Conservation (phyloP, 1,139 yeast species). For the Nakaseomyces sp. region DNA sequence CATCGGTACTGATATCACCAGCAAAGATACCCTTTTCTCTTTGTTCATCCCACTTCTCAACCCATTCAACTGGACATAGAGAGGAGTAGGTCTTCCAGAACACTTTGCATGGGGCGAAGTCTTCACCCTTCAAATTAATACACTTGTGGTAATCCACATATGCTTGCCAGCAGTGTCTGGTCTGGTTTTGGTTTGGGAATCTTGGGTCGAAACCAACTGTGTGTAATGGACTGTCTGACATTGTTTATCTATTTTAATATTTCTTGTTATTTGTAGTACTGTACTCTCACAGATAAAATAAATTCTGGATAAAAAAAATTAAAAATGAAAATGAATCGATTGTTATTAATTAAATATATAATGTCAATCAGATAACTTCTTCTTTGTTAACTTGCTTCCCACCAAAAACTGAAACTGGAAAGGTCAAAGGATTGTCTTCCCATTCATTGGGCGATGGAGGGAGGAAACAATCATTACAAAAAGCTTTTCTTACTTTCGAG, state of each 20-base stretch:
- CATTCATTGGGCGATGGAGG: slow-evolving; percentile 2
- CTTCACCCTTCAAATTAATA: slow-evolving; percentile 94
- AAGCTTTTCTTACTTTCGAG: no score
- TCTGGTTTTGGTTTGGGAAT: slow-evolving; percentile 95
- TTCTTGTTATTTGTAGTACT: no score
- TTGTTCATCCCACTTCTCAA: slow-evolving; percentile 94
- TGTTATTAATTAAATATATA: no score
- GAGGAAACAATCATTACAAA: no score
- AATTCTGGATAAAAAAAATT: no score
- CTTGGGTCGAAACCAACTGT: slow-evolving; percentile 88
- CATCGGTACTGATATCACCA: slow-evolving; percentile 42
- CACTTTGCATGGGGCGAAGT: slow-evolving; percentile 93
- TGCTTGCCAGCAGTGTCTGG: slow-evolving; percentile 96
- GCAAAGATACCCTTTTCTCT: slow-evolving; percentile 68
- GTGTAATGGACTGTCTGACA: slow-evolving; percentile 38
- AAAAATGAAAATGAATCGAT: no score
- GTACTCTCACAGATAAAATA: no score
- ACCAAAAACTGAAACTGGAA: no score
- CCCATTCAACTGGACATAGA: slow-evolving; percentile 89
- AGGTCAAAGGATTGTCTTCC: neutral
- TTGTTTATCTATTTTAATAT: neutral
- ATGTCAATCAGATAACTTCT: no score
- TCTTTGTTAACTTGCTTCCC: no score
- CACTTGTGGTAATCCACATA: slow-evolving; percentile 98
- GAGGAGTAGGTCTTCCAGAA: slow-evolving; percentile 87